Percentiles rank a stretch among this genome's conserved stretches.
phyloP scores from a whole-genome alignment of 176 grass and related monocot species.

The Cenchrus purpureus region DNA sequence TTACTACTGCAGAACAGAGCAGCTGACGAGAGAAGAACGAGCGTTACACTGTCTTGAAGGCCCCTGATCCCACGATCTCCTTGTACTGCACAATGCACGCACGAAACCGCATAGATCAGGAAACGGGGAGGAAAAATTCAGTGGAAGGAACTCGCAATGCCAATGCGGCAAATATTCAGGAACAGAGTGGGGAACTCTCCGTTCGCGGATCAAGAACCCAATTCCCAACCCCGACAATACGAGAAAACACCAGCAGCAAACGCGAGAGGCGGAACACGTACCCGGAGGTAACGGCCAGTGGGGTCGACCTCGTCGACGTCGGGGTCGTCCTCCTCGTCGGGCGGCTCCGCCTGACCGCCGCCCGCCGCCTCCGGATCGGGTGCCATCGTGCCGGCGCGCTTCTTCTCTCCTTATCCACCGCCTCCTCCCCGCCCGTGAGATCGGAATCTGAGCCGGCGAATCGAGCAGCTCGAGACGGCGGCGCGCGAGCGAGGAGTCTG shows the following conservation, averaged over 20 bases:
- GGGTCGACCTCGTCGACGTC: conserved; percentile 56
- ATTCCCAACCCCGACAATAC: too few relatives aligned
- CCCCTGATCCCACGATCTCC: conserved; percentile 56
- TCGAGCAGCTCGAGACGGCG: not conserved
- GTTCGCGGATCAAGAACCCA: not conserved
- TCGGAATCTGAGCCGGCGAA: not conserved
- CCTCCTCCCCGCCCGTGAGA: not conserved
- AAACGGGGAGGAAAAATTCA: not conserved
- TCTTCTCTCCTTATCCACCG: not conserved
- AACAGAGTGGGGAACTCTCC: not conserved
- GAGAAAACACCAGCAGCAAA: not conserved
- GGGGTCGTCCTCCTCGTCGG: conserved; percentile 43
- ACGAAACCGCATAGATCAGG: not conserved
- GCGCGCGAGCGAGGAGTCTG: not conserved
- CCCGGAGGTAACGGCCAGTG: conserved; percentile 55
- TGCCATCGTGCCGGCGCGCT: conserved; percentile 1
- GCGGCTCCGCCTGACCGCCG: conserved; percentile 46
- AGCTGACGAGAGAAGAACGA: not conserved
- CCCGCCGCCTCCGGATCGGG: not conserved
- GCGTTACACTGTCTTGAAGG: conserved; percentile 62
- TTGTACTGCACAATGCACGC: conserved; percentile 44
- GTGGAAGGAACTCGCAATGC: not conserved
- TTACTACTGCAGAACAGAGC: not conserved
- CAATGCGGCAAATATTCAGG: not conserved
- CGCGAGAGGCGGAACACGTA: not conserved